These are phyloP conservation scores for Colletotrichum euphorbiae DNA, from an alignment of 2,329 filamentous ascomycete species.

Conservation along the genomic window DNA sequence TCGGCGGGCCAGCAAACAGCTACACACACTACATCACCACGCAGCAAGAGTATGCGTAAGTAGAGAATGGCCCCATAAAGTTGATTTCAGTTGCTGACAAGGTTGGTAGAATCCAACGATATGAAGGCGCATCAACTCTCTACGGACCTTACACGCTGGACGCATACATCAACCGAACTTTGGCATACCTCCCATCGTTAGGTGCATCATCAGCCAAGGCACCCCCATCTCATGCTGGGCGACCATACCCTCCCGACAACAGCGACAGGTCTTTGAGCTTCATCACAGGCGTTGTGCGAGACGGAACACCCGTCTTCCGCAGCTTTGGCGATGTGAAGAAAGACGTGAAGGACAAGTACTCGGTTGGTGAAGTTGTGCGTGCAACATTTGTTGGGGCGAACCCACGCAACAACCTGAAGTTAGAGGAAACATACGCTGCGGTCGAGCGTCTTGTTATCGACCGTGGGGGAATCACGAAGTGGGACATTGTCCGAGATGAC, in stretches of 20 bases:
- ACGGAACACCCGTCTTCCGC: slow-evolving; percentile 73
- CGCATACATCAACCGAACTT: slow-evolving; percentile 85
- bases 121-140: slow-evolving; percentile 90
- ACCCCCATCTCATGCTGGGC: slow-evolving; percentile 50
- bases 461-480: slow-evolving; percentile 51
- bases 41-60: slow-evolving; percentile 69
- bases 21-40: slow-evolving; percentile 86
- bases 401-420: slow-evolving; percentile 84
- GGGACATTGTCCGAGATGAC: slow-evolving; percentile 79
- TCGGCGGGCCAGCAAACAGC: slow-evolving; percentile 88
- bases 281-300: slow-evolving; percentile 81
- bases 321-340: slow-evolving; percentile 75
- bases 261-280: slow-evolving; percentile 80
- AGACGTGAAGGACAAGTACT: slow-evolving; percentile 64
- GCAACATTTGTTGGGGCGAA: slow-evolving; percentile 87
- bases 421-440: slow-evolving; percentile 81
- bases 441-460: slow-evolving; percentile 71
- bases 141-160: slow-evolving; percentile 87
- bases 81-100: slow-evolving; percentile 42
- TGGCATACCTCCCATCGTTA: slow-evolving; percentile 32
- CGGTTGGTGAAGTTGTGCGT: slow-evolving; percentile 68
- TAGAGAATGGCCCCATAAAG: background rate
- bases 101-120: slow-evolving; percentile 73
- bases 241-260: slow-evolving; percentile 80
- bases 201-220: slow-evolving; percentile 7